Evolutionary conservation across 768 basidiomycete genomes (phyloP).

Genomic region (Phallus indusiatus): DNA sequence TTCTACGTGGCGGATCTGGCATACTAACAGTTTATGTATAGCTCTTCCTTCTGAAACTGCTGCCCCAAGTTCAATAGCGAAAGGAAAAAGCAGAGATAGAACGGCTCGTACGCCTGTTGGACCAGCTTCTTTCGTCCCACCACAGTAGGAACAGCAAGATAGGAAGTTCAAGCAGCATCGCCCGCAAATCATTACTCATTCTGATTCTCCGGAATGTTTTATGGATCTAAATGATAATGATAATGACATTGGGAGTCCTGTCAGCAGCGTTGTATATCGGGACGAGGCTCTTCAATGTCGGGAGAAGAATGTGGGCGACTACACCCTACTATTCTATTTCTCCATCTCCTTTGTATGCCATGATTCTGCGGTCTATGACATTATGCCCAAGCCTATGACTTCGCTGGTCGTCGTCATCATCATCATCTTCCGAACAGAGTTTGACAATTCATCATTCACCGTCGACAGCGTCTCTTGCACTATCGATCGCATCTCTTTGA

Average conservation of each 20-base stretch:
- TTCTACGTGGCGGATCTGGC: no score
- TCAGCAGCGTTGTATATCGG: background rate
- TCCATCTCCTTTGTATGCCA: background rate
- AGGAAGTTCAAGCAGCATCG: background rate
- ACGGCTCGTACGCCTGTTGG: no score
- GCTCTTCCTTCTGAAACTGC: no score
- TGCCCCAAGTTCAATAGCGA: no score
- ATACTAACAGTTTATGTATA: no score
- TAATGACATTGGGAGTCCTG: conserved; percentile 30
- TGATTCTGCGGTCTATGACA: background rate
- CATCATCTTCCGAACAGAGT: background rate
- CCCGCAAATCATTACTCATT: conserved; percentile 18
- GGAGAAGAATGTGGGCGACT: background rate
- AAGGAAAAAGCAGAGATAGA: no score
- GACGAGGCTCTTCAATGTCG: no score
- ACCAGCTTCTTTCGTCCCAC: no score
- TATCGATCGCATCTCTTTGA: no score
- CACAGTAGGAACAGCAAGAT: no score
- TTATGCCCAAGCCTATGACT: background rate
- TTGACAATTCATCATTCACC: conserved; percentile 18
- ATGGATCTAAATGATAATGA: conserved; percentile 70
- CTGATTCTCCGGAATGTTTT: conserved; percentile 30
- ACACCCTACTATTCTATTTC: background rate
- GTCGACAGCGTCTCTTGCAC: no score
- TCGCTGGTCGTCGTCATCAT: background rate